Evolutionary conservation across 495 filamentous ascomycete genomes (phyloP), one percentile per base, ranked within the genome.

Genomic region (Penicillium chermesinum): DNA sequence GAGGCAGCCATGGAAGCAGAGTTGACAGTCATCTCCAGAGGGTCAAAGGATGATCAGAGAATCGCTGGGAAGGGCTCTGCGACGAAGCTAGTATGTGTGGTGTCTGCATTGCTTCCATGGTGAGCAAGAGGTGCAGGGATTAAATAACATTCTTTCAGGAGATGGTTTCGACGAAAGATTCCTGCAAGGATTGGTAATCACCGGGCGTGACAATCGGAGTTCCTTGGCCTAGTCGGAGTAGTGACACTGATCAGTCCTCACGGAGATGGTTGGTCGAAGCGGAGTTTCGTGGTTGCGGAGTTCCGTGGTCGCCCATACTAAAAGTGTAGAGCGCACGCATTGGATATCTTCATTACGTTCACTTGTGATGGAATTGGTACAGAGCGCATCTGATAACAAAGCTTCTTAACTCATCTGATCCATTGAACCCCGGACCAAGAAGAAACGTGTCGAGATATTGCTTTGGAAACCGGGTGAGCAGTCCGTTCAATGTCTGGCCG

Each of bases 341-440:
- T n/a, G n/a, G n/a, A n/a, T n/a, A n/a, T n/a, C n/a, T n/a, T n/a
- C n/a, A n/a, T n/a, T n/a, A n/a, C n/a, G n/a, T n/a, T n/a, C n/a
- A n/a, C n/a, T n/a, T n/a, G 25, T 30, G 25, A 30, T 30, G 1
- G 20, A 48, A 36, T 18, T 48, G 46, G 34, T 47, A 16, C 5
- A 52, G 18, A 7, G 49, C 44, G 30, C 49, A 52, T 20, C 46
- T 27, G 35, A 52, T 22, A 13, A 47, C 20, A n/a, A 52, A 42
- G 21, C 15, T 19, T 15, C 49, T 42, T 5, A 52, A 22, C 19
- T 46, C 49, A 18, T 52, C 49, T 6, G 49, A 47, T 14, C 49
- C 43, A 19, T 44, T 43, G 35, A 47, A 33, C 15, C 49, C 49
- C 5, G 14, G 12, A 32, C 30, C 18, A 16, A 30, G 18, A 15